Evolutionary conservation across 305 asterid genomes (phyloP).

Genomic region (Plantago coronopus): DNA sequence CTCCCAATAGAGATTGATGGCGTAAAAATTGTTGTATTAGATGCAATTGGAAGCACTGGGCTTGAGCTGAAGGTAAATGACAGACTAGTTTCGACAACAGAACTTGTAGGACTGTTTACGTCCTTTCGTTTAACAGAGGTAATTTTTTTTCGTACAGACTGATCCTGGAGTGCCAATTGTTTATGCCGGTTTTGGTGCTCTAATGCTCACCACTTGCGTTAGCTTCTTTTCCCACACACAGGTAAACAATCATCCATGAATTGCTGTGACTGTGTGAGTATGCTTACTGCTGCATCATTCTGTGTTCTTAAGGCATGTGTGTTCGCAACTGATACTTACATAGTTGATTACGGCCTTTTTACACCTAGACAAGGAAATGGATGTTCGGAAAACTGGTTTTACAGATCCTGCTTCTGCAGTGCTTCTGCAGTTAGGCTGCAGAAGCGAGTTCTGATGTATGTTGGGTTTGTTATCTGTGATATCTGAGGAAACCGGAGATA

Average conservation of each 20-base stretch:
- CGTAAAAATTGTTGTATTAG: slow-evolving; percentile 44
- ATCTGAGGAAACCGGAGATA: background rate
- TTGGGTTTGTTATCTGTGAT: too few relatives aligned
- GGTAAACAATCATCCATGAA: slow-evolving; percentile 30
- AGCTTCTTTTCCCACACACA: slow-evolving; percentile 81
- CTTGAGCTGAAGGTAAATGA: slow-evolving; percentile 70
- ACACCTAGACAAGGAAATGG: too few relatives aligned
- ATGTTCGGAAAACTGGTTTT: background rate
- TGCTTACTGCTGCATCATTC: background rate
- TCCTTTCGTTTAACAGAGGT: slow-evolving; percentile 10
- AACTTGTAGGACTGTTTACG: background rate
- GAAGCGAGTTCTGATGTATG: background rate
- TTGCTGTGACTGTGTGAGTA: too few relatives aligned
- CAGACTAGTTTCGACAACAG: background rate
- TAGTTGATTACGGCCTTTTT: background rate
- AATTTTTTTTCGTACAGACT: slow-evolving; percentile 38
- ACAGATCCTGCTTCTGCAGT: background rate
- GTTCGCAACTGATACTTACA: background rate
- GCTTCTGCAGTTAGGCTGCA: background rate
- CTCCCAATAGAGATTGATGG: slow-evolving; percentile 82
- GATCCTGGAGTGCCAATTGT: slow-evolving; percentile 87
- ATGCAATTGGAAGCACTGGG: slow-evolving; percentile 72
- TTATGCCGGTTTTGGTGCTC: slow-evolving; percentile 79
- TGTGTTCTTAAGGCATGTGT: background rate
- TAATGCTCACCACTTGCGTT: slow-evolving; percentile 89